phyloP scores from a whole-genome alignment of 345 rosid species.

The Alliaria petiolata region DNA sequence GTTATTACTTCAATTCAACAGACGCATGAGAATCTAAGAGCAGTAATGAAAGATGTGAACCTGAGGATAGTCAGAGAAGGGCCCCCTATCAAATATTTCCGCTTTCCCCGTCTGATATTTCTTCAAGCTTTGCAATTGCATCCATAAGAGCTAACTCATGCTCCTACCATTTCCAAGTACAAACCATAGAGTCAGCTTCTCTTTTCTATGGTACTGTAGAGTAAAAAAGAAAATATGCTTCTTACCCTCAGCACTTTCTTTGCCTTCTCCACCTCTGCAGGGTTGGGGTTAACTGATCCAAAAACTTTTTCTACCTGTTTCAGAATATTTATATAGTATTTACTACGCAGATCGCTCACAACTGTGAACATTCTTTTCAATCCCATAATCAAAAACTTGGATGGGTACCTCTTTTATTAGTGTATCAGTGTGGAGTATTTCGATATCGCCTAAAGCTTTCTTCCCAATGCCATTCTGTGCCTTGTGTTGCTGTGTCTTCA shows the following conservation, averaged over 20 bases:
- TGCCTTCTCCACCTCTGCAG: slow-evolving; percentile 72
- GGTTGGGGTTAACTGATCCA: slow-evolving; percentile 60
- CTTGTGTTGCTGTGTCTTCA: slow-evolving; percentile 55
- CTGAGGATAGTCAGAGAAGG: slow-evolving; percentile 14
- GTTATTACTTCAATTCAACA: slow-evolving; percentile 2
- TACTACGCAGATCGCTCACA: not conserved
- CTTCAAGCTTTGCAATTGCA: slow-evolving; percentile 91
- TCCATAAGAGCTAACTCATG: slow-evolving; percentile 87
- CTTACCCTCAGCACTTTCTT: slow-evolving; percentile 82
- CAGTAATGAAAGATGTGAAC: slow-evolving; percentile 10
- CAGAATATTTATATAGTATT: not conserved
- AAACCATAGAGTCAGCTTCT: not conserved
- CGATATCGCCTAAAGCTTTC: slow-evolving; percentile 80
- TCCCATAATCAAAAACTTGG: not conserved
- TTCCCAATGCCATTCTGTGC: slow-evolving; percentile 69
- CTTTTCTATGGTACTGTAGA: not conserved
- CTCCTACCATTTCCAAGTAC: slow-evolving; percentile 46
- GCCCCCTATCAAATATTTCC: slow-evolving; percentile 51
- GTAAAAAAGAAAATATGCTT: not conserved
- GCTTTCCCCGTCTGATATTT: slow-evolving; percentile 95
- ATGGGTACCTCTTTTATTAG: slow-evolving; percentile 74
- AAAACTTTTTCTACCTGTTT: slow-evolving; percentile 88
- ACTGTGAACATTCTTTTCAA: not conserved
- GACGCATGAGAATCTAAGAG: not conserved
- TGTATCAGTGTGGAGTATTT: slow-evolving; percentile 88